phyloP scores from a whole-genome alignment of 345 rosid species.

The Mercurialis annua region DNA sequence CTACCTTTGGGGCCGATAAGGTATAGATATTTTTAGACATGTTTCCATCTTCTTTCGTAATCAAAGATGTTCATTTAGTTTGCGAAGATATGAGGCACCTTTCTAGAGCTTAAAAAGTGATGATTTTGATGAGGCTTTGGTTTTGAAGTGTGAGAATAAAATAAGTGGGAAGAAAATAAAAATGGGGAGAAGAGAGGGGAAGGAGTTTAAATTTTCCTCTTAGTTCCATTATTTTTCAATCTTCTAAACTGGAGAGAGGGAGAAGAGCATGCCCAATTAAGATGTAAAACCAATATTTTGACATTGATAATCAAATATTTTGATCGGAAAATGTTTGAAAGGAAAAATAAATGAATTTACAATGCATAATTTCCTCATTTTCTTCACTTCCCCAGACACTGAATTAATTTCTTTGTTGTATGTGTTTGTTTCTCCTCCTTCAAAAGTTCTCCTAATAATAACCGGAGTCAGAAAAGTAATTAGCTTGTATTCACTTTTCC shows the following conservation, averaged over 20 bases:
- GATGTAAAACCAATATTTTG: not conserved
- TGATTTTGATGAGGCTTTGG: not conserved
- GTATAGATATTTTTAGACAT: slow-evolving; percentile 31
- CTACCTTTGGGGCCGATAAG: slow-evolving; percentile 96
- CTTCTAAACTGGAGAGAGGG: not conserved
- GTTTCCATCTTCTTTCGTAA: not conserved
- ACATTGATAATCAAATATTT: not conserved
- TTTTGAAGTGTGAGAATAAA: not conserved
- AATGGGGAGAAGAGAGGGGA: not conserved
- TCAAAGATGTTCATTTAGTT: not conserved
- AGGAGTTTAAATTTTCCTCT: not conserved
- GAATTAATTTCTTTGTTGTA: not conserved
- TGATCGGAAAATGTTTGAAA: not conserved
- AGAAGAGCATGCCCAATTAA: not conserved
- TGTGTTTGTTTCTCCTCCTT: not conserved
- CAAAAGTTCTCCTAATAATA: not conserved
- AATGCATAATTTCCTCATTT: not conserved
- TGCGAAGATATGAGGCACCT: not conserved
- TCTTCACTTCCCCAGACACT: not conserved
- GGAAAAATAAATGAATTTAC: not conserved
- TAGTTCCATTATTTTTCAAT: not conserved
- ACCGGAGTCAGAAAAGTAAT: not conserved
- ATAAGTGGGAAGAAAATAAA: not conserved
- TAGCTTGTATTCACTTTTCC: not conserved
- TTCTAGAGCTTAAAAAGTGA: not conserved